Evolutionary conservation across 305 asterid species (phyloP), one percentile per base, ranked within the genome.

Genomic region (Fraxinus albicans): DNA sequence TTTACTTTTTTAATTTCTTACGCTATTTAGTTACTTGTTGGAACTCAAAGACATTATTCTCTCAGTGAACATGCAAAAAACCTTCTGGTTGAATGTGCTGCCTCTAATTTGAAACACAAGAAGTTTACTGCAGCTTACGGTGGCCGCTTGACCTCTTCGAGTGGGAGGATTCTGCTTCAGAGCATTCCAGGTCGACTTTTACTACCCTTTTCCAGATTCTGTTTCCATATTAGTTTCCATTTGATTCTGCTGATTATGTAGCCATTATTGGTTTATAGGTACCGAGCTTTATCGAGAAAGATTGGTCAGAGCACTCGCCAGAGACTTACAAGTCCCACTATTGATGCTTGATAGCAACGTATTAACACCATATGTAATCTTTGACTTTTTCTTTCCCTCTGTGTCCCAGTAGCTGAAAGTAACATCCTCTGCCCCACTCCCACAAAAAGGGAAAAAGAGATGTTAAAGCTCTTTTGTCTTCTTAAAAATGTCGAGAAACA

Each of bases 281-380:
- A 93, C 91, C 81, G 98, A 96, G 91, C 96, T 96, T 70, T 96
- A 95, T 84, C 93, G 97, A 79, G 98, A 96, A 88, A 92, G 99
- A 92, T 78, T 96, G 91, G 97, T 96, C 89, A 91, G 95, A 84
- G 98, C 98, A 83, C 94, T 96, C 83, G 98, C 99, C 65, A 90
- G 86, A 83, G 98, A 91, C 82, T 88, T 96, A 83, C 88, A 90
- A 87, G 98, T 35, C 40, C 40, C 40, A 35, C 40, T 35, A 35
- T 35, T 96, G 92, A 90, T 93, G 86, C 97, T 96, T 77, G 98
- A 96, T 88, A 91, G 95, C 91, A 90, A 92, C 81, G 89, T 92
- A 88, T 90, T 96, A 82, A 97, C 98, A 85, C 96, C 98, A 83
- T 90, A 91, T 88, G 99, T 96, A 91, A 91, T 96, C 89, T 83